Conservation (phyloP, 805 yeast species). For the Lachancea sp. region DNA sequence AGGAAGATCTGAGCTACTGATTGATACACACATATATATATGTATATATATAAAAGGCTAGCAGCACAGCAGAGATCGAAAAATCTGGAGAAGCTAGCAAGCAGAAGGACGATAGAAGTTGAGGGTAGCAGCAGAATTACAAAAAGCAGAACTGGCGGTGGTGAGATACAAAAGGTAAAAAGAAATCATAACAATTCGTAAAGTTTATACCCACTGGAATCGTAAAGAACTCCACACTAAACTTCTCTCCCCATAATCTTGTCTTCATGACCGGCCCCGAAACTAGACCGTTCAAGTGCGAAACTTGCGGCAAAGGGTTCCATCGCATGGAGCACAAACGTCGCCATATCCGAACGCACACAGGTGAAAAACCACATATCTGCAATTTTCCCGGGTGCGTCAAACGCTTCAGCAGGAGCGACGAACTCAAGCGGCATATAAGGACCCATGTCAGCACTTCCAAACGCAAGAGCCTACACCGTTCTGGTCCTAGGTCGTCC, state of each 20-base stretch:
- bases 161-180: neutral
- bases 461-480: constrained; percentile 5
- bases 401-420: constrained; percentile 62
- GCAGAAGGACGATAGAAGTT: no score
- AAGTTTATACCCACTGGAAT: neutral
- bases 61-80: neutral
- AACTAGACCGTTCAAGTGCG: constrained; percentile 61
- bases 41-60: neutral
- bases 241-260: neutral
- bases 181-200: neutral
- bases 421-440: constrained; percentile 67
- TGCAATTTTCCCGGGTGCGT: constrained; percentile 67
- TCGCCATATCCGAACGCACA: constrained; percentile 71
- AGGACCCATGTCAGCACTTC: constrained; percentile 67
- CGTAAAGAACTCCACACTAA: no score
- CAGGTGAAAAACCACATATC: constrained; percentile 77
- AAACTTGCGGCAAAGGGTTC: constrained; percentile 67
- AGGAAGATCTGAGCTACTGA: no score
- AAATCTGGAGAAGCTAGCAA: neutral
- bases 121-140: neutral
- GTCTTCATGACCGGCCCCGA: neutral
- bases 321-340: constrained; percentile 74
- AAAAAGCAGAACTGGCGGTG: neutral
- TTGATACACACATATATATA: no score
- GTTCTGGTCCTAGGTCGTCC: constrained; percentile 2